Evolutionary conservation across 2,329 filamentous ascomycete species (phyloP).

Genomic region (Paecilomyces fulvus): DNA sequence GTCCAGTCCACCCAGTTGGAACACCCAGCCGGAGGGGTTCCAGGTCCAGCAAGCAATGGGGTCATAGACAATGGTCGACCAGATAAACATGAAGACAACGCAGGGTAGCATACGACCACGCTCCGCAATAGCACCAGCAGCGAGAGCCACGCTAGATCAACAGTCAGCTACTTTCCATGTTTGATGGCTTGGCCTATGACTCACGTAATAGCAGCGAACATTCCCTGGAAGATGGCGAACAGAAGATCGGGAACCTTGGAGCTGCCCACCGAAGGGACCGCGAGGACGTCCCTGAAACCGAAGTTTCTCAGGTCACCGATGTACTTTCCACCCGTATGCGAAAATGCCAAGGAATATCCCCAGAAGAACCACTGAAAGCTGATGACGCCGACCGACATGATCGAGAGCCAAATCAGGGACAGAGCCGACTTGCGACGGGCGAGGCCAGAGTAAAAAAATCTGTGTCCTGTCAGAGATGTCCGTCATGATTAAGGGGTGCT

Average conservation of each 20-base stretch:
- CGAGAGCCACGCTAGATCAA: conserved; percentile 60
- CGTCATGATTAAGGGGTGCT: not conserved
- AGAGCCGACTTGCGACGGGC: conserved; percentile 83
- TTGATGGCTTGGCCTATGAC: conserved; percentile 21
- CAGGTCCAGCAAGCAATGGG: conserved; percentile 93
- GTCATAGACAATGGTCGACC: conserved; percentile 84
- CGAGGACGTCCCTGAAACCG: conserved; percentile 69
- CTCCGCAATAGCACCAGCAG: conserved; percentile 77
- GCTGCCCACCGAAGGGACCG: conserved; percentile 65
- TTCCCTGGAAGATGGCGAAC: conserved; percentile 63
- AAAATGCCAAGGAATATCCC: conserved; percentile 79
- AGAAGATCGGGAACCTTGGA: conserved; percentile 68
- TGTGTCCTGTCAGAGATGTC: conserved; percentile 17
- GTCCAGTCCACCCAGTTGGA: conserved; percentile 70
- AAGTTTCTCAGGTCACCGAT: conserved; percentile 75
- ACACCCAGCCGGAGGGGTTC: conserved; percentile 76
- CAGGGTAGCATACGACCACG: conserved; percentile 81
- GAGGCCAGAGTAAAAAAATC: conserved; percentile 89
- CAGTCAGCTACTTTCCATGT: conserved; percentile 3
- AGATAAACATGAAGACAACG: conserved; percentile 87
- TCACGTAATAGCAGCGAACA: conserved; percentile 69
- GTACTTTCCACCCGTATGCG: conserved; percentile 64
- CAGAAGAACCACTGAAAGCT: conserved; percentile 95
- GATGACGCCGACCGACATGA: conserved; percentile 71
- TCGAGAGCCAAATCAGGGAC: conserved; percentile 74